These are phyloP conservation scores for Dillenia suffruticosa DNA, from an alignment of 164 flowering plant species.

Conservation along the genomic window DNA sequence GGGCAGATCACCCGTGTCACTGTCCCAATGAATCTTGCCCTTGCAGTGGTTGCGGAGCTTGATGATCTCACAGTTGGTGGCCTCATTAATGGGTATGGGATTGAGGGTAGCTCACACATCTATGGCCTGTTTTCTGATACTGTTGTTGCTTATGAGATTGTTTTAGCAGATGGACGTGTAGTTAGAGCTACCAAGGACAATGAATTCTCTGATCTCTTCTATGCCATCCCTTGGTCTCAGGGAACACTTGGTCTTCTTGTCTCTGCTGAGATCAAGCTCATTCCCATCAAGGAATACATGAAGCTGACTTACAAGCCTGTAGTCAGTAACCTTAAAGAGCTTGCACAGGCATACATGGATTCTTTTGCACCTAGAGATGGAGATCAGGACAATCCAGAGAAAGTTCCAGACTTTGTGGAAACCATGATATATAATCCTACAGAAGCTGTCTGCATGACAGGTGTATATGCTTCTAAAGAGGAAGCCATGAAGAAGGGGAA, in stretches of 20 bases:
- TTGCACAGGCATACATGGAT: constrained; percentile 80
- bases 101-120: constrained; percentile 96
- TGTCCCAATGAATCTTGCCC: constrained; percentile 92
- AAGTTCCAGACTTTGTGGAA: constrained; percentile 96
- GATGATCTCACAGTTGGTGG: constrained; percentile 99
- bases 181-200: constrained; percentile 96
- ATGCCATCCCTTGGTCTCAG: constrained; percentile 97
- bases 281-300: constrained; percentile 93
- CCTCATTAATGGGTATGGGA: constrained; percentile 98
- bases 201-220: constrained; percentile 85
- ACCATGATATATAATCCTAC: constrained; percentile 73
- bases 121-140: constrained; percentile 97
- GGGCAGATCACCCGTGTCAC: constrained; percentile 86
- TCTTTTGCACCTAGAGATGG: constrained; percentile 91
- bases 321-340: constrained; percentile 57
- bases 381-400: constrained; percentile 84
- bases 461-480: constrained; percentile 85
- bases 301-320: constrained; percentile 85
- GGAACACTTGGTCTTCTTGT: constrained; percentile 96
- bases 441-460: constrained; percentile 87
- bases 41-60: constrained; percentile 97
- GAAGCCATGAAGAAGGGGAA: constrained; percentile 94
- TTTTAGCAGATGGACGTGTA: constrained; percentile 76
- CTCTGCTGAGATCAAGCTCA: constrained; percentile 93
- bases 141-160: constrained; percentile 93